Base-by-base conservation (phyloP, 2,329 filamentous ascomycete genomes). In the Graphilbum sp. region DNA sequence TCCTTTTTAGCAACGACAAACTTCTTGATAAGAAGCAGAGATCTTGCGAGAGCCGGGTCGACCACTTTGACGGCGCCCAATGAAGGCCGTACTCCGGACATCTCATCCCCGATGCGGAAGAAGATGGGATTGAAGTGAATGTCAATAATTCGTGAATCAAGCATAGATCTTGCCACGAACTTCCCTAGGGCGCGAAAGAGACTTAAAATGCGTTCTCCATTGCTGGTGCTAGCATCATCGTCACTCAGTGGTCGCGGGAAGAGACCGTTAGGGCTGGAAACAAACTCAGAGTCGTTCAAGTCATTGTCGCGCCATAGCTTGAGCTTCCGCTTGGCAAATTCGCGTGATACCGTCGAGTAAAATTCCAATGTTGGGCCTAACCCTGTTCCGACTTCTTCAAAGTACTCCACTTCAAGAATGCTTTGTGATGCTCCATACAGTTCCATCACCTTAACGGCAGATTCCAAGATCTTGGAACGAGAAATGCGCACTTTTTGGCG, bases 401-500 rank as follows among this genome's bases (percentile, higher is more conserved):
- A 98, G 52, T 98, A 98, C 52, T 98, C 92, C 2, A 98, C 88
- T 53, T 98, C 90, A 1, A 98, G 63, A 21, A 96, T 83, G 54
- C 88, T 96, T 42, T 93, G 84, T 1, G 88, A 93, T n/a, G 84
- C 84, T 1, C 90, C 90, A 50, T 98, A 98, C 3, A 96, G 71
- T 49, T 98, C 88, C 88, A 98, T 96, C 23, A 98, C 90, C 58
- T 98, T 98, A 55, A 96, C 67, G 0, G 90, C 90, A 13, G 90
- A 96, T 54, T 98, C 90, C 8, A 98, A 67, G 34, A 98, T 95
- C 50, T 92, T 86, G n/a, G 75, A 75, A 32, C 90, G 75, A 5
- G 88, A 94, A 43, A 98, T 96, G 33, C 90, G 79, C n/a, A 98
- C 88, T 58, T 98, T 98, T 52, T 98, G 90, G 40, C 90, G 77